Evolutionary conservation across 495 filamentous ascomycete genomes (phyloP).

Genomic region (Penicillium coprophilum): DNA sequence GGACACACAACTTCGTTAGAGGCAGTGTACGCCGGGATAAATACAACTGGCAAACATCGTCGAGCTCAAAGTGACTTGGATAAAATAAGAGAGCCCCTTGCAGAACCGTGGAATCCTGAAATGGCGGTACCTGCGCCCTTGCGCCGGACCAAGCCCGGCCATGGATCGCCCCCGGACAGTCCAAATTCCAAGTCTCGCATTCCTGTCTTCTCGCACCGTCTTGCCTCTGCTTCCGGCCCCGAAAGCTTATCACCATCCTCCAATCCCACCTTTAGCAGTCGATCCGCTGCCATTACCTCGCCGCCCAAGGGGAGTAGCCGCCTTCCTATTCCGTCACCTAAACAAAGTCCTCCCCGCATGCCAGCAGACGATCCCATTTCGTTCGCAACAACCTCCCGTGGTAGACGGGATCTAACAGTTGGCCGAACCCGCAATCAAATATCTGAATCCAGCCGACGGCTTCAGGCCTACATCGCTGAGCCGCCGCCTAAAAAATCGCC

Average conservation of each 20-base stretch:
- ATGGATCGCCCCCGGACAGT: constrained; percentile 33
- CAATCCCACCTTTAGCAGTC: constrained; percentile 44
- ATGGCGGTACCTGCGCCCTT: constrained; percentile 45
- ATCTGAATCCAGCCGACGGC: constrained; percentile 47
- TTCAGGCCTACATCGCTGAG: constrained; percentile 66
- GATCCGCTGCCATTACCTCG: constrained; percentile 32
- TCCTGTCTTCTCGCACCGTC: constrained; percentile 53
- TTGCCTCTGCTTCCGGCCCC: constrained; percentile 48
- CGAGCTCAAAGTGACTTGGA: constrained; percentile 50
- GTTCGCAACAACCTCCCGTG: constrained; percentile 38
- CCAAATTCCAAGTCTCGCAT: constrained; percentile 58
- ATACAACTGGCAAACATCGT: constrained; percentile 39
- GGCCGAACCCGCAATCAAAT: constrained; percentile 37
- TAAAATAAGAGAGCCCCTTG: constrained; percentile 27
- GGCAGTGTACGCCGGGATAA: constrained; percentile 40
- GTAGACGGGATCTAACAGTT: constrained; percentile 32
- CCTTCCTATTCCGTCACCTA: constrained; percentile 44
- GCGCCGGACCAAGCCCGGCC: constrained; percentile 28
- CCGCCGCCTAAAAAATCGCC: constrained; percentile 66
- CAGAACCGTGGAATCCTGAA: constrained; percentile 32
- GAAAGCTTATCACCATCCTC: constrained; percentile 45
- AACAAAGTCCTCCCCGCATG: constrained; percentile 34
- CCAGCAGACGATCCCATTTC: constrained; percentile 32
- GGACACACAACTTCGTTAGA: constrained; percentile 50
- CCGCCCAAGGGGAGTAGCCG: constrained; percentile 48